Percentiles rank a stretch among this genome's conserved stretches.
Conservation (phyloP, 148 eudicot species). For the Heliamphora exappendiculata region DNA sequence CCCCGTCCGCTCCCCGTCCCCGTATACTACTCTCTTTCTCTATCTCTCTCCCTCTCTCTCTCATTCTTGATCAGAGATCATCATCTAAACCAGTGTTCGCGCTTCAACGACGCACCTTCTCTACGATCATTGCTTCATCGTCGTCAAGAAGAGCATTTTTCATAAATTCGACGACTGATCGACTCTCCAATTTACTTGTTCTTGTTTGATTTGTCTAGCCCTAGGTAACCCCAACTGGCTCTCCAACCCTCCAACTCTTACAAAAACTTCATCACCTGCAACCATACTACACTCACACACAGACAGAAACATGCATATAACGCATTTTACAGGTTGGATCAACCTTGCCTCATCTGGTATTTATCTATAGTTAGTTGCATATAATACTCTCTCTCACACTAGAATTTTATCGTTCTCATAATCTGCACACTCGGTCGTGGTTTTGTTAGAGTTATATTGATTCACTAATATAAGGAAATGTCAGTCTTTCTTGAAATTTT, state of each 20-base stretch:
- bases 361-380: background rate
- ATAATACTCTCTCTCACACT: background rate
- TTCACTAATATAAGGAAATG: background rate
- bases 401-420: background rate
- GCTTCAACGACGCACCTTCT: background rate
- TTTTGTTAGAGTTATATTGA: background rate
- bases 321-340: background rate
- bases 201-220: too few relatives aligned
- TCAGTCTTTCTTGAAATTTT: background rate
- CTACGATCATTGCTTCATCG: background rate
- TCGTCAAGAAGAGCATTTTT: background rate
- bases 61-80: background rate
- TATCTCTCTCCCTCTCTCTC: background rate
- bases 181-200: background rate
- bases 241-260: background rate
- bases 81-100: background rate
- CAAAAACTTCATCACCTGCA: too few relatives aligned
- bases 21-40: background rate
- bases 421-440: background rate
- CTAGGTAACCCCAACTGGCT: background rate
- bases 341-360: background rate
- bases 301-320: background rate
- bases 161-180: background rate
- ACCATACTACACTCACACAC: too few relatives aligned
- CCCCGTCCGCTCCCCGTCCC: too few relatives aligned